Conservation (phyloP, 208 protist species). For the Herpetomonas tarakana region DNA sequence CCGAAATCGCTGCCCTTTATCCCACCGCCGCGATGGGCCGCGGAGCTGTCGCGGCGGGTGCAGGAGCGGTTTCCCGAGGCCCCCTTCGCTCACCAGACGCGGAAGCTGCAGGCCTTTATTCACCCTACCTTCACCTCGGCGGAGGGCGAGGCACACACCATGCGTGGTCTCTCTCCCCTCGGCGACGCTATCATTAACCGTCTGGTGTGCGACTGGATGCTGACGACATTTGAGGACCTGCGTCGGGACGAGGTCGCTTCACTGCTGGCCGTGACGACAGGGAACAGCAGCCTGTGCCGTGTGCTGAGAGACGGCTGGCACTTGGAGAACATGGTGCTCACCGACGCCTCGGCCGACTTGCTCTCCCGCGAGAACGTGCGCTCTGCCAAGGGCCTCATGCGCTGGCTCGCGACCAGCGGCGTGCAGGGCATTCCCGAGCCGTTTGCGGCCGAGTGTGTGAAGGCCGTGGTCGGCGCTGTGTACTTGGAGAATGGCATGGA, state of each 20-base stretch:
- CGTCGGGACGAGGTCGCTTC: constrained; percentile 46
- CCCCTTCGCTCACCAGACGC: constrained; percentile 32
- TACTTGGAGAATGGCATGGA: constrained; percentile 63
- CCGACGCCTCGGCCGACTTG: constrained; percentile 70
- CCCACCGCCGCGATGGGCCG: constrained; percentile 80
- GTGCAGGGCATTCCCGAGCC: constrained; percentile 55
- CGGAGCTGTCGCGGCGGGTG: constrained; percentile 70
- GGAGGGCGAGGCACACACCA: constrained; percentile 48
- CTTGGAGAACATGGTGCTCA: constrained; percentile 81
- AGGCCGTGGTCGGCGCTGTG: constrained; percentile 67
- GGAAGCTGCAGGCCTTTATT: constrained; percentile 76
- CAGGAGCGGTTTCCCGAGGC: constrained; percentile 64
- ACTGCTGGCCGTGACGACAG: constrained; percentile 45
- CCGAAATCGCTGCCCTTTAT: constrained; percentile 56
- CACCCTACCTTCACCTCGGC: constrained; percentile 80
- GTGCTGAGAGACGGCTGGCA: constrained; percentile 70
- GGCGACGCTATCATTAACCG: constrained; percentile 58
- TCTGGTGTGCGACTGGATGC: constrained; percentile 39
- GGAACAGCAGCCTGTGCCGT: constrained; percentile 56
- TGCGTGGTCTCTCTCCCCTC: constrained; percentile 49
- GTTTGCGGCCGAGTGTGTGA: constrained; percentile 66
- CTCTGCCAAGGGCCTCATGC: constrained; percentile 47
- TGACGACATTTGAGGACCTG: constrained; percentile 58
- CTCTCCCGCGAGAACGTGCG: constrained; percentile 44
- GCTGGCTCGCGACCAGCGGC: constrained; percentile 48